These are phyloP conservation scores for Alternaria arbusti DNA, from an alignment of 2,329 filamentous ascomycete species.

Conservation along the genomic window DNA sequence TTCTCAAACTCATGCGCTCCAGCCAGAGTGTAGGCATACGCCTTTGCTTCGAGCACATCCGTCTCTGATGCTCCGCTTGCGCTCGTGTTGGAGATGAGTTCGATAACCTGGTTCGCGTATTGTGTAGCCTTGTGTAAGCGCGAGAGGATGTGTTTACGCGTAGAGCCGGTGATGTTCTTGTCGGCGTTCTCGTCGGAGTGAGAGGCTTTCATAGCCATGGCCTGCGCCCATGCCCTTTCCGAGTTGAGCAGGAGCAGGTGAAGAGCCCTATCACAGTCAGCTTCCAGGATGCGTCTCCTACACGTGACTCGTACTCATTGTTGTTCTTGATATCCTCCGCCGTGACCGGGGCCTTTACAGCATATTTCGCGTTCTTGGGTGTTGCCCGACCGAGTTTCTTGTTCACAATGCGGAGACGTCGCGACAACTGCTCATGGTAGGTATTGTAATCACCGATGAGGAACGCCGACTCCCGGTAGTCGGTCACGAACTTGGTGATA, in stretches of 20 bases:
- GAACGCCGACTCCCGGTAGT: constrained; percentile 80
- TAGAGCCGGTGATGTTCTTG: constrained; percentile 78
- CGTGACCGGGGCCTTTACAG: constrained; percentile 71
- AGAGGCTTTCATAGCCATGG: constrained; percentile 89
- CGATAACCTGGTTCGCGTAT: constrained; percentile 71
- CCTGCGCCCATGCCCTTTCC: constrained; percentile 93
- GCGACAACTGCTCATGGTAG: constrained; percentile 80
- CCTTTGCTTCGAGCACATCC: constrained; percentile 83
- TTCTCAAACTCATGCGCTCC: constrained; percentile 87
- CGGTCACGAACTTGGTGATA: constrained; percentile 83
- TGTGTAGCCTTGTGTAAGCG: constrained; percentile 80
- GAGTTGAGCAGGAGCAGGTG: constrained; percentile 79
- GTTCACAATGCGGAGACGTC: constrained; percentile 80
- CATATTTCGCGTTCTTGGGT: constrained; percentile 85
- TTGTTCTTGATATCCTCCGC: constrained; percentile 76
- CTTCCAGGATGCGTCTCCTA: not conserved
- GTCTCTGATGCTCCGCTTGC: constrained; percentile 69
- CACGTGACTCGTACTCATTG: constrained; percentile 67
- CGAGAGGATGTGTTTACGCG: constrained; percentile 87
- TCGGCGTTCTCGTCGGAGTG: constrained; percentile 75
- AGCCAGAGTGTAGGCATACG: constrained; percentile 77
- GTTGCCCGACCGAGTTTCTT: constrained; percentile 86
- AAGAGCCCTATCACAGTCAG: constrained; percentile 30
- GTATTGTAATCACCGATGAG: constrained; percentile 87
- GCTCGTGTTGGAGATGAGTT: constrained; percentile 67